phyloP scores from a whole-genome alignment of 352 stramenopile species.

The Pythium chondricola region DNA sequence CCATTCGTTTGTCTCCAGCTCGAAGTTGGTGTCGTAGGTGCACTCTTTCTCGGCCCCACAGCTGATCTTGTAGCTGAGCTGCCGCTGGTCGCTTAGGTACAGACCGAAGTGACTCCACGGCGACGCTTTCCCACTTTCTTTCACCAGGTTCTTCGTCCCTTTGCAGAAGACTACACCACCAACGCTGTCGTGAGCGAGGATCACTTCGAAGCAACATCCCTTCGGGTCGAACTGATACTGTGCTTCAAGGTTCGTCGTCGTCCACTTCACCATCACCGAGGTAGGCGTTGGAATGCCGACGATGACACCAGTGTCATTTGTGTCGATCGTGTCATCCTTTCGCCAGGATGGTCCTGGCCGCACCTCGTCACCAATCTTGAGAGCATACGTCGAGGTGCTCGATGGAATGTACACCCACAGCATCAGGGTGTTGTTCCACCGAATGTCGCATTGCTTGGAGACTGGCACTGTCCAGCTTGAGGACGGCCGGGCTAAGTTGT shows the following conservation, averaged over 20 bases:
- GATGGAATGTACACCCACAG: constrained; percentile 60
- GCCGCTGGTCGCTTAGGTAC: constrained; percentile 54
- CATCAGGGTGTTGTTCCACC: constrained; percentile 76
- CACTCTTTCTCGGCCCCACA: constrained; percentile 50
- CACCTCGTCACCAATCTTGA: constrained; percentile 69
- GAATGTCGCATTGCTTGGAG: constrained; percentile 22
- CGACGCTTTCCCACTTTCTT: constrained; percentile 30
- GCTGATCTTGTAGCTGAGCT: constrained; percentile 61
- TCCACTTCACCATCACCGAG: constrained; percentile 50
- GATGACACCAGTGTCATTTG: constrained; percentile 30
- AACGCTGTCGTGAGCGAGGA: constrained; percentile 43
- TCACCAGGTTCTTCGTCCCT: constrained; percentile 54
- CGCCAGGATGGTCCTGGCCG: constrained; percentile 45
- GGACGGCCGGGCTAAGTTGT: constrained; percentile 33
- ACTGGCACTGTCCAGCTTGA: constrained; percentile 35
- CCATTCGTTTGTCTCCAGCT: constrained; percentile 57
- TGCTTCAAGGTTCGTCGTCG: constrained; percentile 16
- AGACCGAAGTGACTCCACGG: constrained; percentile 74
- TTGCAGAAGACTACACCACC: constrained; percentile 69
- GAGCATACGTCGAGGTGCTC: constrained; percentile 34
- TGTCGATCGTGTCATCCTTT: constrained; percentile 17
- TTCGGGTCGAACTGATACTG: constrained; percentile 55
- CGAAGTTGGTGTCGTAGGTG: constrained; percentile 59
- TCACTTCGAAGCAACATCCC: constrained; percentile 36
- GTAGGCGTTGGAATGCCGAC: constrained; percentile 34